phyloP scores from a whole-genome alignment of 805 yeast genomes.

The Saccharomycopsis javanensis region DNA sequence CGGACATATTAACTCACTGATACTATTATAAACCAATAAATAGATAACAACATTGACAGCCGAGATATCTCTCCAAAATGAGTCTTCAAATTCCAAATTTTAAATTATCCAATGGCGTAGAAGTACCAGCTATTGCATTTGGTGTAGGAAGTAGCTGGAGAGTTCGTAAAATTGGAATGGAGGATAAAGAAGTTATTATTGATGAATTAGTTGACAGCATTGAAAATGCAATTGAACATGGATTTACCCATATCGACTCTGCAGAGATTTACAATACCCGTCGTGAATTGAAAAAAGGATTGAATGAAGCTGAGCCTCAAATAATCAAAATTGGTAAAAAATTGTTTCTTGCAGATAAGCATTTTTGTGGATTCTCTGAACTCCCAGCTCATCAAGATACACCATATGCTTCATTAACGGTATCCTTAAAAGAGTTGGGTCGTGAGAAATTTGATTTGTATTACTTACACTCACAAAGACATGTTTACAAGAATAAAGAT shows the following conservation, averaged over 20 bases:
- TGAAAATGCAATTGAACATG: slow-evolving; percentile 29
- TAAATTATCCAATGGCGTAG: slow-evolving; percentile 29
- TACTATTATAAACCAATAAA: no score
- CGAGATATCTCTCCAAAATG: background rate
- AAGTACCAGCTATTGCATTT: slow-evolving; percentile 39
- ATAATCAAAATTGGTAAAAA: slow-evolving; percentile 34
- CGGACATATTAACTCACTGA: no score
- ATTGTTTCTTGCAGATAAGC: slow-evolving; percentile 48
- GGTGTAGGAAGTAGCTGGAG: slow-evolving; percentile 58
- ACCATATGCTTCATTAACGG: slow-evolving; percentile 35
- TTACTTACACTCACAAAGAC: slow-evolving; percentile 40
- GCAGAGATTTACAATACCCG: slow-evolving; percentile 51
- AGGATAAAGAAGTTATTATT: slow-evolving; percentile 10
- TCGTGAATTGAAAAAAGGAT: slow-evolving; percentile 42
- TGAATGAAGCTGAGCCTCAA: slow-evolving; percentile 31
- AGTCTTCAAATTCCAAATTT: slow-evolving; percentile 17
- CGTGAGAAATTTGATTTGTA: slow-evolving; percentile 44
- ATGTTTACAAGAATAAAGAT: slow-evolving; percentile 24
- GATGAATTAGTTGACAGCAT: slow-evolving; percentile 27
- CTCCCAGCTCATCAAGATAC: slow-evolving; percentile 23
- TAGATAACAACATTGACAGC: background rate
- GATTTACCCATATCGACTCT: slow-evolving; percentile 47
- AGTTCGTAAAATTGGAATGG: slow-evolving; percentile 22
- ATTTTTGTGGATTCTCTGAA: slow-evolving; percentile 26
- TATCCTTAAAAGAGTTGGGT: slow-evolving; percentile 31